phyloP scores from a whole-genome alignment of 1,284 basidiomycete species.

The Ganoderma resinaceum region DNA sequence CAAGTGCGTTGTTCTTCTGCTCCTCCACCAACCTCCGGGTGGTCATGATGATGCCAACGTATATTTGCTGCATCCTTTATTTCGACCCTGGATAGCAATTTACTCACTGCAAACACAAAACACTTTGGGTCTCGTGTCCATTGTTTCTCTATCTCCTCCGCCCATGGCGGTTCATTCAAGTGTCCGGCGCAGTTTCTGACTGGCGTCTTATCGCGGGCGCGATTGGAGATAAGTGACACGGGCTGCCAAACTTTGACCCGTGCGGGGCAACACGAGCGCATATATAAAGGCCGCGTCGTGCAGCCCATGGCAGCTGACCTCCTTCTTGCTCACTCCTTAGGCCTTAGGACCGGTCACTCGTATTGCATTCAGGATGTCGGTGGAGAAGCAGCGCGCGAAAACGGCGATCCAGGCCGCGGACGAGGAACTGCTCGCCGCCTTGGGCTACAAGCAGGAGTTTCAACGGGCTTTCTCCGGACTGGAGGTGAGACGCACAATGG shows the following conservation, averaged over 20 bases:
- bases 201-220: slow-evolving; percentile 20
- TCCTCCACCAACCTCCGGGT: neutral
- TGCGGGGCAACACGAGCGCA: slow-evolving; percentile 21
- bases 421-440: slow-evolving; percentile 51
- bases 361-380: slow-evolving; percentile 19
- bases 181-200: neutral
- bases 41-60: neutral
- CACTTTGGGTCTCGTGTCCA: too few species aligned
- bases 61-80: neutral
- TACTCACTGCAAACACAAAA: too few species aligned
- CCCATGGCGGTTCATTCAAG: too few species aligned
- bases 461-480: slow-evolving; percentile 69
- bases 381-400: slow-evolving; percentile 21
- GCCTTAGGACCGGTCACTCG: neutral
- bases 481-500: slow-evolving; percentile 51
- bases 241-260: slow-evolving; percentile 3
- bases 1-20: neutral
- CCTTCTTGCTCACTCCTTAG: too few species aligned
- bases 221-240: slow-evolving; percentile 24
- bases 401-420: slow-evolving; percentile 41
- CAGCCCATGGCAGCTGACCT: slow-evolving; percentile 23
- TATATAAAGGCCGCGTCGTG: neutral
- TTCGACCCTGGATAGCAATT: neutral
- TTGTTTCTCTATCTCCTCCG: too few species aligned
- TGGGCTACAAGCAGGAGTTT: slow-evolving; percentile 78